phyloP scores from a whole-genome alignment of 768 basidiomycete species.

The Rhodotorula graminis region DNA sequence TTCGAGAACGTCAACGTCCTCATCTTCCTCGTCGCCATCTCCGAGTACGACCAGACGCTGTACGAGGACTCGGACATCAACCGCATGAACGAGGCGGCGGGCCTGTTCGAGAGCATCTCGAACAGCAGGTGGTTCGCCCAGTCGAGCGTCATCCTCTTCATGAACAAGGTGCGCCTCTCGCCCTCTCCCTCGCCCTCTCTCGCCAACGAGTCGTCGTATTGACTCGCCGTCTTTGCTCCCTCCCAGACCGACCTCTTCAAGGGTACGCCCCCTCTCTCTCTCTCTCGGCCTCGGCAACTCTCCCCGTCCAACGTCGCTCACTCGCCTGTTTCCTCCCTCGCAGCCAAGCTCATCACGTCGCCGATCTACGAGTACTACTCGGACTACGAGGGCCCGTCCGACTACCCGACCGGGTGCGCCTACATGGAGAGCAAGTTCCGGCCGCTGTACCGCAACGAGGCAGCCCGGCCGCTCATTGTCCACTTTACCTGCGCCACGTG shows the following conservation, averaged over 20 bases:
- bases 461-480: conserved; percentile 26
- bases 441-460: conserved; percentile 77
- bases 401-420: conserved; percentile 84
- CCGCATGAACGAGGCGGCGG: conserved; percentile 95
- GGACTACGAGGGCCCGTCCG: conserved; percentile 72
- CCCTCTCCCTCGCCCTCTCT: too few relatives aligned
- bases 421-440: conserved; percentile 76
- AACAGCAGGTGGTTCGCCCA: conserved; percentile 96
- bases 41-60: conserved; percentile 97
- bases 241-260: conserved; percentile 74
- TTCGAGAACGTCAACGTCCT: conserved; percentile 92
- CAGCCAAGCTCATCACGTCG: conserved; percentile 72
- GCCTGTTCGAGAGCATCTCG: conserved; percentile 95
- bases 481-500: conserved; percentile 42
- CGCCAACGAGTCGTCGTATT: too few relatives aligned
- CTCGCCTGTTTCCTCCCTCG: neutral
- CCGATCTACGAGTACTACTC: conserved; percentile 85
- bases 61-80: conserved; percentile 52
- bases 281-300: too few relatives aligned
- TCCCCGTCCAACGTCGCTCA: too few relatives aligned
- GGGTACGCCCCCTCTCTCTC: conserved; percentile 6
- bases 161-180: conserved; percentile 23
- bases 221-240: neutral
- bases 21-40: conserved; percentile 86
- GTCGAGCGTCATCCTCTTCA: conserved; percentile 69